Conservation (phyloP, 106 monocot species). For the Amphibolis antarctica region DNA sequence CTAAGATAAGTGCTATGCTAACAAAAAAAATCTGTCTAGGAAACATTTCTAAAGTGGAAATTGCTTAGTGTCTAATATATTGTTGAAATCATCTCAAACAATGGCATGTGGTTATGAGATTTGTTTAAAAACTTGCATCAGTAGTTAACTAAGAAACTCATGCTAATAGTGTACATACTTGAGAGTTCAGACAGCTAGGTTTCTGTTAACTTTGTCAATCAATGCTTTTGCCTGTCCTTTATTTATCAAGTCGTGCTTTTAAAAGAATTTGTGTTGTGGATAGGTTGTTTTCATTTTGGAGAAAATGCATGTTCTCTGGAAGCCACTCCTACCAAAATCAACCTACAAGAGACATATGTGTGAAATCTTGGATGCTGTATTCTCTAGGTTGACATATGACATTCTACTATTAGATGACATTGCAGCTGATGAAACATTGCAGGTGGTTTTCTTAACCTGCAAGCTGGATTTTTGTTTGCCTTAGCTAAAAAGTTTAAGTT, state of each 20-base stretch:
- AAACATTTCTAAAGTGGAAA: too few species aligned
- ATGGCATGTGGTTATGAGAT: too few species aligned
- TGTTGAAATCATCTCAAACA: too few species aligned
- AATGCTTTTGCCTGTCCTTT: not conserved
- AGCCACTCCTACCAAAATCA: slow-evolving; percentile 46
- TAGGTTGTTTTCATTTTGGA: slow-evolving; percentile 84
- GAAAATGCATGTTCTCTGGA: slow-evolving; percentile 77
- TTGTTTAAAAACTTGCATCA: too few species aligned
- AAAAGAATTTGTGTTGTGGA: not conserved
- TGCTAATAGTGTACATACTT: too few species aligned
- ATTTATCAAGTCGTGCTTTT: not conserved
- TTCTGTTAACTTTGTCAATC: not conserved
- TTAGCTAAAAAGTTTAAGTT: not conserved
- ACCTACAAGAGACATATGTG: slow-evolving; percentile 62
- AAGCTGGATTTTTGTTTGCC: not conserved
- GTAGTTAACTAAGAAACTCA: too few species aligned
- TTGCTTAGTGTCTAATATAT: too few species aligned
- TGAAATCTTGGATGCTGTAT: slow-evolving; percentile 43
- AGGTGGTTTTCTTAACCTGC: slow-evolving; percentile 36
- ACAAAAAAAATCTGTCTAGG: too few species aligned
- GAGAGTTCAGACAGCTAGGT: too few species aligned
- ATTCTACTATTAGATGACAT: slow-evolving; percentile 90
- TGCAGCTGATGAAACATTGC: slow-evolving; percentile 91
- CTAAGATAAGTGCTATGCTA: too few species aligned
- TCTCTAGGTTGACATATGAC: slow-evolving; percentile 65